A percentile compares a stretch with the other conserved stretches of the same genome.
phyloP scores from a whole-genome alignment of 2,329 filamentous ascomycete genomes.

The Capronia coronata region DNA sequence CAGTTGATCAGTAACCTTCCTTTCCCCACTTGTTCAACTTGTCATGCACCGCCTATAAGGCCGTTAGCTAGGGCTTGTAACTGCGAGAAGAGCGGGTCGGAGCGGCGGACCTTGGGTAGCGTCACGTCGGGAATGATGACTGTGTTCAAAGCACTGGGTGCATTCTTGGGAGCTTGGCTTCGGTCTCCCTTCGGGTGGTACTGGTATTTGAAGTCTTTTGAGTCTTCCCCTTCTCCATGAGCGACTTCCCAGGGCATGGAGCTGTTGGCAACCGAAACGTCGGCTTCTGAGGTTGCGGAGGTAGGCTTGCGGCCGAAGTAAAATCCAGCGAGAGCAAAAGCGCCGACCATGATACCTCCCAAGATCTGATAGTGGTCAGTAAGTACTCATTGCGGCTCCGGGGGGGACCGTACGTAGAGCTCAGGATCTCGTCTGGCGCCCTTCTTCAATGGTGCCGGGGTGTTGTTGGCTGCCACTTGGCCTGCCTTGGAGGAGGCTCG shows the following conservation, averaged over 20 bases:
- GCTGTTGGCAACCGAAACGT: slow-evolving; percentile 65
- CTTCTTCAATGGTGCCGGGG: slow-evolving; percentile 45
- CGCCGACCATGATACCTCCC: slow-evolving; percentile 80
- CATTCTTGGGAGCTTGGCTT: slow-evolving; percentile 70
- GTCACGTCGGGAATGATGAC: slow-evolving; percentile 92
- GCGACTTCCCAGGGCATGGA: slow-evolving; percentile 89
- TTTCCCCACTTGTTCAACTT: slow-evolving; percentile 99
- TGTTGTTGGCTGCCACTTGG: slow-evolving; percentile 5
- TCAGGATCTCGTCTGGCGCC: slow-evolving; percentile 65
- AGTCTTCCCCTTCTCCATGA: slow-evolving; percentile 56
- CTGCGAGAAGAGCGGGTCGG: background rate
- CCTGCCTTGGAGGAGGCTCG: slow-evolving; percentile 3
- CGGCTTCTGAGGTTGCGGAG: slow-evolving; percentile 70
- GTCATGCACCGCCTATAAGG: slow-evolving; percentile 72
- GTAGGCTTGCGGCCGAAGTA: slow-evolving; percentile 76
- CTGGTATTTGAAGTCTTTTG: slow-evolving; percentile 60
- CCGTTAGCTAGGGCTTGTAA: slow-evolving; percentile 1
- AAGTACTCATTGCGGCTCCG: slow-evolving; percentile 1
- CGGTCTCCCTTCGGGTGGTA: slow-evolving; percentile 82
- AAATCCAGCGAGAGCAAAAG: slow-evolving; percentile 82
- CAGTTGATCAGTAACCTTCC: slow-evolving; percentile 64
- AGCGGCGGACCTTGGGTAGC: slow-evolving; percentile 68
- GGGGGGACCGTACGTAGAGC: slow-evolving; percentile 56
- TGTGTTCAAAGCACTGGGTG: slow-evolving; percentile 89
- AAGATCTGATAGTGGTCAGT: slow-evolving; percentile 59